These are phyloP conservation scores for Ophiostoma himal-ulmi DNA, from an alignment of 2,329 filamentous ascomycete genomes.

Conservation along the genomic window DNA sequence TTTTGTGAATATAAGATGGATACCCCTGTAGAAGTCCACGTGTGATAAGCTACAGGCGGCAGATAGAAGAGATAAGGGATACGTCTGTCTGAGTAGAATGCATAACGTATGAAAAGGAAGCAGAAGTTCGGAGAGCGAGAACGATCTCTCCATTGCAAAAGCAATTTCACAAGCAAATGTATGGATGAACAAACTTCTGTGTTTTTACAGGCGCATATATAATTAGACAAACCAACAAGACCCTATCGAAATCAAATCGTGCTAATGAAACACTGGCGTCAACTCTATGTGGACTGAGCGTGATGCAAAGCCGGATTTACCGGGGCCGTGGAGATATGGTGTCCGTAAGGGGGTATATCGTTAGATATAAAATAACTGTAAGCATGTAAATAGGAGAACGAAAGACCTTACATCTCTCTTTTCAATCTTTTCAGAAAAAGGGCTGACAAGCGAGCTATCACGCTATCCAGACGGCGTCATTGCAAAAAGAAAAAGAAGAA, in stretches of 20 bases:
- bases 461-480: not conserved
- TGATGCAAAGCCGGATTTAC: constrained; percentile 1
- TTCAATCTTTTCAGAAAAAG: not conserved
- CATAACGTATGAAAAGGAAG: not conserved
- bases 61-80: not conserved
- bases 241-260: not conserved
- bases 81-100: not conserved
- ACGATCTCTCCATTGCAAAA: not conserved
- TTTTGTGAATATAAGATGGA: not conserved
- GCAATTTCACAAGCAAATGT: not conserved
- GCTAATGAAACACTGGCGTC: constrained; percentile 12
- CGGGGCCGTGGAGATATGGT: not conserved
- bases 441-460: not conserved
- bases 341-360: not conserved
- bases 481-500: too few relatives aligned
- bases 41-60: not conserved
- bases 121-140: not conserved
- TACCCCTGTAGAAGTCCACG: not conserved
- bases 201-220: not conserved
- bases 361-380: too few relatives aligned
- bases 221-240: not conserved
- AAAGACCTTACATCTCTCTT: too few relatives aligned
- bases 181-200: not conserved
- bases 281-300: not conserved
- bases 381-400: too few relatives aligned